Conservation (phyloP, 2,329 filamentous ascomycete species). For the Botrytis byssoidea region DNA sequence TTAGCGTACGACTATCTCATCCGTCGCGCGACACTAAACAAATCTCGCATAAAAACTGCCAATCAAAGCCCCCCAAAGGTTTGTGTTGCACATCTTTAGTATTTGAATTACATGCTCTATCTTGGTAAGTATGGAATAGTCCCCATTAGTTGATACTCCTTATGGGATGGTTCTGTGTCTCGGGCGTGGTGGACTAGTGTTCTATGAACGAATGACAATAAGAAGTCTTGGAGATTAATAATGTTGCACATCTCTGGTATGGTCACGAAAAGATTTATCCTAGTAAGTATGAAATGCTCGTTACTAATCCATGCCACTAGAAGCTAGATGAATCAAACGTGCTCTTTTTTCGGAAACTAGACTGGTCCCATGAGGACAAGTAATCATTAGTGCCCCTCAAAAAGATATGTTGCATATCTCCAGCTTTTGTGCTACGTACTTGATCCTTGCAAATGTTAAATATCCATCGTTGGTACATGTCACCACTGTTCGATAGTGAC, state of each 20-base stretch:
- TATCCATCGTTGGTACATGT: no score
- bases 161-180: neutral
- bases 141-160: neutral
- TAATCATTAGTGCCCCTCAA: neutral
- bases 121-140: neutral
- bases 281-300: neutral
- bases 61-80: neutral
- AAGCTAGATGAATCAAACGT: no score
- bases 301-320: neutral
- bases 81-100: neutral
- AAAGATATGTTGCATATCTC: neutral
- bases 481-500: neutral
- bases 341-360: neutral
- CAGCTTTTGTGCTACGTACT: neutral
- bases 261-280: neutral
- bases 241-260: neutral
- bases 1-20: neutral
- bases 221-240: neutral
- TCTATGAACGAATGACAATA: neutral
- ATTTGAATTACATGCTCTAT: neutral
- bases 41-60: neutral
- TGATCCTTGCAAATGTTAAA: neutral
- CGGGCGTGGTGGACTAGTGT: neutral
- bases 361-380: neutral
- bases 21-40: neutral